Evolutionary conservation across 2,329 filamentous ascomycete species (phyloP), one percentile per base, ranked within the genome.

Genomic region (Microdochium bolleyi): DNA sequence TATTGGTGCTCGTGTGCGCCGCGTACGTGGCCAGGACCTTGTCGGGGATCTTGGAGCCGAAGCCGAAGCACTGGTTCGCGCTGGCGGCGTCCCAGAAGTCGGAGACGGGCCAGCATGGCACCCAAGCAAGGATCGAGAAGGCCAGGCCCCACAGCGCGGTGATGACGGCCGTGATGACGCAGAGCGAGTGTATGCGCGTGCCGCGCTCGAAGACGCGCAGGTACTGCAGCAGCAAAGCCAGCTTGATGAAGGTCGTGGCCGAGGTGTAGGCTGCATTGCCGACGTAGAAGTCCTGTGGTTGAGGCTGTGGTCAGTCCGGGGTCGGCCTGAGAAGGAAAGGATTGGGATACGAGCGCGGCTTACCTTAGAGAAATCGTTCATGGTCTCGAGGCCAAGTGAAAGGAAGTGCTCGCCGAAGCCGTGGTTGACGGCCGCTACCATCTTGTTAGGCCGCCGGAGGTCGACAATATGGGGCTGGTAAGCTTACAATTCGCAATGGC

Each of bases 1-100:
- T 64, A 52, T 70, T 71, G 46, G 63, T 50, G 1, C 60, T 60
- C 1, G 65, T 61, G 49, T 71, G 68, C 52, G 60, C 65, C 49
- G 62, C 58, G 52, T 64, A 70, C 2, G 65, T 68, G 2, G 60
- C 61, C 24, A 62, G 56, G 53, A 71, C 67, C 1, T 56, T 50
- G 7, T 3, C 46, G 1, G 62, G 48, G 5, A 57, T 34, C 27
- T 58, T 58, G 2, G 66, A 64, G 21, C 65, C 65, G 51, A 66
- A 69, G 3, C 57, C 66, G 52, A 62, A 69, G 53, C 67, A 67
- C 1, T 37, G 49, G 13, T 58, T 54, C 0, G 49, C 30, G 9
- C 52, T 54, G n/a, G 51, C 52, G 1, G 55, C 49, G 21, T 54
- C 49, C 59, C 60, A 62, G 50, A 58, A 58, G 25, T 59, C 52